Conservation (phyloP, 495 filamentous ascomycete genomes). For the Parathielavia hyrcaniae region DNA sequence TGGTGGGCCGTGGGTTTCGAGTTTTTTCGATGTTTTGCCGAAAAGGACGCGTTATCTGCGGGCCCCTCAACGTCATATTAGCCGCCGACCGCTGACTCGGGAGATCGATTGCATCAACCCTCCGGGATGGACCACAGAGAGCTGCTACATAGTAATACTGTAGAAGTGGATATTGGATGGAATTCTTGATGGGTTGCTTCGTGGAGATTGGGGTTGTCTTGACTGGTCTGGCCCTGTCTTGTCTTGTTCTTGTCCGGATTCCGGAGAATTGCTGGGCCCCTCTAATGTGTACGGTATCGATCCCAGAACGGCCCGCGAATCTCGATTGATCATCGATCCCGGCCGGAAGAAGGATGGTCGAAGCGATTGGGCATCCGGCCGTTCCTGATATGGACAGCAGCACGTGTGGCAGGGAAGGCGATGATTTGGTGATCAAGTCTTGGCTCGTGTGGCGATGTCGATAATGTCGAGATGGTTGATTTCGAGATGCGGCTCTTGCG, state of each 20-base stretch:
- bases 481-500: not conserved
- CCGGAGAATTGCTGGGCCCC: too few relatives aligned
- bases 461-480: not conserved
- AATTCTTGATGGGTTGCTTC: too few relatives aligned
- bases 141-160: too few relatives aligned
- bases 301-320: too few relatives aligned
- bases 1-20: constrained; percentile 16
- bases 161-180: too few relatives aligned
- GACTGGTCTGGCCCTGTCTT: not conserved
- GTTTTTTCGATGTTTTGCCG: constrained; percentile 1
- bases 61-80: constrained; percentile 15
- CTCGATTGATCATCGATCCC: too few relatives aligned
- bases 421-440: not conserved
- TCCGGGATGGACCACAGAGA: not conserved
- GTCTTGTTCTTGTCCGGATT: too few relatives aligned
- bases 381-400: not conserved
- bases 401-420: not conserved
- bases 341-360: not conserved
- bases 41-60: not conserved
- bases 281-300: too few relatives aligned
- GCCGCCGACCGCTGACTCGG: not conserved
- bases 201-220: too few relatives aligned
- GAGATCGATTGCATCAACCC: constrained; percentile 1
- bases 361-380: not conserved
- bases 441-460: not conserved